phyloP scores from a whole-genome alignment of 176 grass and related monocot genomes.

The Aegilops umbellulata region DNA sequence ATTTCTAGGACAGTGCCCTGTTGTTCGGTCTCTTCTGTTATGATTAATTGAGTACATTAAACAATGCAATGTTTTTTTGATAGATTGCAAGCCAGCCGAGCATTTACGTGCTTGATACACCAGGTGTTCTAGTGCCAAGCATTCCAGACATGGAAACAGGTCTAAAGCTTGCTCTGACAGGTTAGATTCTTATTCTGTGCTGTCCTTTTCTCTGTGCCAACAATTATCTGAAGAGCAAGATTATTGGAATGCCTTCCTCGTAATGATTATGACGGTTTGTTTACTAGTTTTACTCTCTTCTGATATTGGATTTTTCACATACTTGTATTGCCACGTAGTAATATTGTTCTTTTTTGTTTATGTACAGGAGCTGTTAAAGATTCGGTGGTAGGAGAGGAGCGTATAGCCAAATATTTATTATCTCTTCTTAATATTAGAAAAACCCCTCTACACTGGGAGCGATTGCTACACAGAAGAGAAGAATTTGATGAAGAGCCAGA shows the following conservation, averaged over 20 bases:
- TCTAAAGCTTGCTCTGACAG: conserved; percentile 94
- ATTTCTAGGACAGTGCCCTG: background rate
- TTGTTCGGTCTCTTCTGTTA: conserved; percentile 8
- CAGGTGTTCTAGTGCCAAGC: conserved; percentile 90
- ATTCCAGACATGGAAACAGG: conserved; percentile 93
- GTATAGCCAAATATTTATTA: conserved; percentile 82
- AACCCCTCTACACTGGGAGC: conserved; percentile 90
- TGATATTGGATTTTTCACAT: background rate
- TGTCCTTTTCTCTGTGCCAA: background rate
- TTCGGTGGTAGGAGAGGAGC: conserved; percentile 90
- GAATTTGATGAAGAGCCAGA: conserved; percentile 26
- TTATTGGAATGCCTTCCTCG: background rate
- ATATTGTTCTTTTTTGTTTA: background rate
- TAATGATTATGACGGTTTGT: background rate
- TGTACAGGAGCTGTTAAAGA: conserved; percentile 88
- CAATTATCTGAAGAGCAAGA: background rate
- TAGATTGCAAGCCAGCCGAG: conserved; percentile 93
- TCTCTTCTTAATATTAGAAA: conserved; percentile 85
- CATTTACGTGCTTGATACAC: conserved; percentile 98
- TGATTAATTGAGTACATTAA: conserved; percentile 19
- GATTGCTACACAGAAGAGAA: conserved; percentile 43
- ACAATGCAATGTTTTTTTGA: conserved; percentile 28
- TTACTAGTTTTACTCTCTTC: conserved; percentile 3
- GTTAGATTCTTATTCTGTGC: conserved; percentile 33
- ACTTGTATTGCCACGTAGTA: background rate